Base-by-base conservation (phyloP, 2,329 filamentous ascomycete genomes). In the Ophiostoma ips region DNA sequence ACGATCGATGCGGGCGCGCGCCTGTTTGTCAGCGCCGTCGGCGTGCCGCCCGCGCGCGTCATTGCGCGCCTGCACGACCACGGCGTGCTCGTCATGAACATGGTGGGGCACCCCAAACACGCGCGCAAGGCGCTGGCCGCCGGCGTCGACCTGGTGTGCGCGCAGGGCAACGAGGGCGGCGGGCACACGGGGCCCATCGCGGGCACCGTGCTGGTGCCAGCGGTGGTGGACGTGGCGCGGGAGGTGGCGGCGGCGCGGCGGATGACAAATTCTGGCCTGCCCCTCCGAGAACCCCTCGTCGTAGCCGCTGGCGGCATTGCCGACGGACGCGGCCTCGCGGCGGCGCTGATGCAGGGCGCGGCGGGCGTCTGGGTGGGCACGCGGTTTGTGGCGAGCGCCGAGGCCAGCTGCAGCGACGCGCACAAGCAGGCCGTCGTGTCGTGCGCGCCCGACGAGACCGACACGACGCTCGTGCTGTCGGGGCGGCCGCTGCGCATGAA, bases 301-400 rank as follows among this genome's bases (percentile, higher is more conserved):
- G 80, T 95, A 15, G 90, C 90, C 0, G 90, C 90, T 0, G 90
- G 90, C 5, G 90, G 90, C 0, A 84, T 96, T 38, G 81, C 78
- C 60, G 84, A 92, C 61, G 90, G 90, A 1, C 75, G 87, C 15
- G 81, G 83, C 48, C 69, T 96, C 50, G 90, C 90, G 0, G 80
- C 80, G 52, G 82, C 80, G 54, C 69, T 96, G 63, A 90, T 94
- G 80, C 84, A 92, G 61, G 90, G 90, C 15, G 90, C 89, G 1
- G 73, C 76, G 3, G 90, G 86, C 11, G 90, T 94, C 1, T 96
- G 90, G 90, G 89, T 96, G 1, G 90, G 90, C 28, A 95, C 90
- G 53, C 73, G 90, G 18, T 95, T 95, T 65, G 87, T 95, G 15
- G 89, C 90, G 1, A 79, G 78, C 9, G 73, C 71, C 33, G 90